Evolutionary conservation across 2,329 filamentous ascomycete genomes (phyloP).

Genomic region (Rutstroemia sp.): DNA sequence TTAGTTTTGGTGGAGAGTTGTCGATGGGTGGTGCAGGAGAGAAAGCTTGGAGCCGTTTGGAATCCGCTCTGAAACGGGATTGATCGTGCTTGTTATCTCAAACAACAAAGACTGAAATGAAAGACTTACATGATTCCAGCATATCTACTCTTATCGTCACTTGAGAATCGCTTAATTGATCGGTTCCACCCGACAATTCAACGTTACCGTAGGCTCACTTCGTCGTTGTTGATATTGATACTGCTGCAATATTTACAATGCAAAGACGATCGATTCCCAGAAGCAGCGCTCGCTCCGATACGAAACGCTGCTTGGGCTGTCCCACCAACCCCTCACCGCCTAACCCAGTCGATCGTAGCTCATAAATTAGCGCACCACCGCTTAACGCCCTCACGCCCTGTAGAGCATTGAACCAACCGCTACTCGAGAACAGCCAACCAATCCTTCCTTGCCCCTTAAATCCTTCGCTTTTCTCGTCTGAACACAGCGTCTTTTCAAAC

Average conservation of each 20-base stretch:
- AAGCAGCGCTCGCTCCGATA: background rate
- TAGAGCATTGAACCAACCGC: background rate
- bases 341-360: background rate
- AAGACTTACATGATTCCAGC: slow-evolving; percentile 8
- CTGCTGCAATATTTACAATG: background rate
- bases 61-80: background rate
- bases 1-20: background rate
- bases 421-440: background rate
- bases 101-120: background rate
- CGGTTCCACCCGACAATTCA: background rate
- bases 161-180: background rate
- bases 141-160: slow-evolving; percentile 3
- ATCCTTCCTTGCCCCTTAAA: background rate
- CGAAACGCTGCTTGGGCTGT: background rate
- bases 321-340: background rate
- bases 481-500: background rate
- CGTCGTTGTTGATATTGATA: background rate
- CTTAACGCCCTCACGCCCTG: background rate
- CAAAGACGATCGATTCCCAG: too few relatives aligned
- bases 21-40: background rate
- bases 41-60: background rate
- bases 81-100: background rate
- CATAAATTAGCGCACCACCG: background rate
- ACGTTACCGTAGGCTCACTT: background rate
- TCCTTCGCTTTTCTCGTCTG: background rate